These are phyloP conservation scores for Lactarius evosmus DNA, from an alignment of 768 basidiomycete species.

Conservation along the genomic window DNA sequence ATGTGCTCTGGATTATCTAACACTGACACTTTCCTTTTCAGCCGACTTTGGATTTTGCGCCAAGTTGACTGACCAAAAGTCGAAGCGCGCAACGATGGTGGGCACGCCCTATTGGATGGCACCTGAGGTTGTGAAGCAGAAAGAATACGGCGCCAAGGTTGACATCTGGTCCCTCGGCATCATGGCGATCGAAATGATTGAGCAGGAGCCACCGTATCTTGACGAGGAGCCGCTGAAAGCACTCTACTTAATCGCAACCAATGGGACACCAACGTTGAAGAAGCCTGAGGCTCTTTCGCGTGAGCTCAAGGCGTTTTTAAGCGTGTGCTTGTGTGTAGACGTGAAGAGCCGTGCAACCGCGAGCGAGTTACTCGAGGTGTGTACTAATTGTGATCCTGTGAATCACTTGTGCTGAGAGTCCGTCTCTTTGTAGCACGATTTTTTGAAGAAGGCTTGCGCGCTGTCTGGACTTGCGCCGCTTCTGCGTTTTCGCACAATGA, in stretches of 20 bases:
- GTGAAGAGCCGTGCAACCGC: conserved; percentile 91
- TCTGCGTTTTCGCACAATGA: conserved; percentile 67
- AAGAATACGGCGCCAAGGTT: conserved; percentile 95
- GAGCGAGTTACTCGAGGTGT: conserved; percentile 76
- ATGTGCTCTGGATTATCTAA: background rate
- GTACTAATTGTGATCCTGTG: conserved; percentile 33
- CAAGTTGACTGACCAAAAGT: conserved; percentile 93
- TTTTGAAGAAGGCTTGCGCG: conserved; percentile 85
- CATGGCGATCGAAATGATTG: conserved; percentile 99
- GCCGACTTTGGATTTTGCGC: conserved; percentile 98
- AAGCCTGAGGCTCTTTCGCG: conserved; percentile 87
- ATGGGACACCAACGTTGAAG: conserved; percentile 97
- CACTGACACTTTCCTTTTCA: conserved; percentile 34
- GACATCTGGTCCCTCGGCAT: conserved; percentile 97
- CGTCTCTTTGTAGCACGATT: conserved; percentile 71
- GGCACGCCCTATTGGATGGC: conserved; percentile 99
- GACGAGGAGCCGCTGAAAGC: conserved; percentile 96
- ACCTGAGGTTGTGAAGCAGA: conserved; percentile 96
- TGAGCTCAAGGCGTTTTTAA: conserved; percentile 94
- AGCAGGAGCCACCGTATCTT: conserved; percentile 93
- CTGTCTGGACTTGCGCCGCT: conserved; percentile 81
- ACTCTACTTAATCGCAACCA: conserved; percentile 93
- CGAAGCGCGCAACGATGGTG: conserved; percentile 97
- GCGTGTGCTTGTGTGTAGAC: conserved; percentile 97
- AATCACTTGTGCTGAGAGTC: conserved; percentile 20